Evolutionary conservation across 257 asterid species (phyloP).

Genomic region (Salvia miltiorrhiza): DNA sequence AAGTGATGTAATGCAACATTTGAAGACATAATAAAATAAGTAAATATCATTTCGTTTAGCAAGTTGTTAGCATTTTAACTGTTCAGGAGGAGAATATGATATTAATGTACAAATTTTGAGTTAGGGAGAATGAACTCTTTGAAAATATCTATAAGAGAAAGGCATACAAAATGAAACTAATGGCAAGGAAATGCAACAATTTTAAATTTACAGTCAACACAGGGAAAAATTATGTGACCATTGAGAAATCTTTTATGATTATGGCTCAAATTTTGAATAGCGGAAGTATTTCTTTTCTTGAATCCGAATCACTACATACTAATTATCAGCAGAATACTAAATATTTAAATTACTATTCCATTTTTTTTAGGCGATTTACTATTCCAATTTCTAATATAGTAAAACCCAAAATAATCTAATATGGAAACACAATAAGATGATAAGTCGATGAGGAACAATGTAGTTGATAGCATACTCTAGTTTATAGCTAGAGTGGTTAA

Average conservation of each 20-base stretch:
- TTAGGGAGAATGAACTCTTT: no score
- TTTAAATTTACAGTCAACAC: no score
- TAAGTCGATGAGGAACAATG: no score
- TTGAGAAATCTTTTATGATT: not conserved
- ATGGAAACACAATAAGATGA: not conserved
- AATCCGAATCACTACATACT: not conserved
- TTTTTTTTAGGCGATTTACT: no score
- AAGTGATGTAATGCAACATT: conserved; percentile 4
- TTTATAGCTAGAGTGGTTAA: no score
- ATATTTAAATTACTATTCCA: no score
- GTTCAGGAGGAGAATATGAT: not conserved
- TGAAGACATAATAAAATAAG: not conserved
- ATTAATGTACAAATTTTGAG: not conserved
- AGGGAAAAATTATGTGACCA: not conserved
- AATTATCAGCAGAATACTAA: not conserved
- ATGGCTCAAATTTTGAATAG: not conserved
- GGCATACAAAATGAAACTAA: not conserved
- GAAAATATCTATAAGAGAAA: no score
- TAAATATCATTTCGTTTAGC: not conserved
- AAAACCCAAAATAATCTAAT: not conserved
- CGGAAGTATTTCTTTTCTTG: not conserved
- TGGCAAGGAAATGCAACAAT: not conserved
- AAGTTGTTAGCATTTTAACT: not conserved
- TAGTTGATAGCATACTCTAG: conserved; percentile 6
- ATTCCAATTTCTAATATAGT: not conserved